Evolutionary conservation across 441 rosid genomes (phyloP), one percentile per base, ranked within the genome.

Genomic region (Pelargonium citronellum): DNA sequence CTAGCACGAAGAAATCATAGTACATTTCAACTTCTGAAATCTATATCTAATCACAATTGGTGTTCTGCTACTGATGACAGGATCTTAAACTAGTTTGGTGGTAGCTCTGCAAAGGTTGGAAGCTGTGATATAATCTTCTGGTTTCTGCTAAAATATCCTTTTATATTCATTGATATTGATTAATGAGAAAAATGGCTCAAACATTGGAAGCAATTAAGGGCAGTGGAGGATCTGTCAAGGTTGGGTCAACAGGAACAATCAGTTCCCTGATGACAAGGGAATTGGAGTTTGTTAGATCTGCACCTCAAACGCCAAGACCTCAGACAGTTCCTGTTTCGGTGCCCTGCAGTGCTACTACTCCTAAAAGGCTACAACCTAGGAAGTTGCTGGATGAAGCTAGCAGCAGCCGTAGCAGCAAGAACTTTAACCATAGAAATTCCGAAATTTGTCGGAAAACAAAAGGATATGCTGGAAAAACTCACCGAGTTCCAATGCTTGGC

Each of bases 211-310:
- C 85, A 70, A 82, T 86, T 80, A 87, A 71, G 80, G 87, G 88
- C 34, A 92, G 90, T 71, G 94, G 94, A 77, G 97, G 96, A 74
- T 86, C 97, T 20, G 80, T 92, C 76, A 87, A 75, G 79, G 82
- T 92, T 17, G 98, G 98, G 65, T 77, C 97, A 2, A 91, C 88
- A 2, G 98, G 98, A 71, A 91, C 91, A 47, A 84, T 93, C 15
- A 75, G 92, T 69, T 74, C 94, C 71, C 79, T 92, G 69, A 89
- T 92, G 89, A 85, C 90, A 8, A 86, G 86, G 73, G 98, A 92
- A 83, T 78, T 92, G 75, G 94, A 91, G 77, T 78, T 85, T 55
- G 60, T 79, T 64, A 85, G 82, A 69, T 24, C 92, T 66, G 75
- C 82, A 1, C 84, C 88, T 2, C 78, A 82, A 60, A 74, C 81